A percentile compares a stretch with the other conserved stretches of the same genome.
These are phyloP conservation scores for Coprinellus micaceus DNA, from an alignment of 768 basidiomycete species.

Conservation along the genomic window DNA sequence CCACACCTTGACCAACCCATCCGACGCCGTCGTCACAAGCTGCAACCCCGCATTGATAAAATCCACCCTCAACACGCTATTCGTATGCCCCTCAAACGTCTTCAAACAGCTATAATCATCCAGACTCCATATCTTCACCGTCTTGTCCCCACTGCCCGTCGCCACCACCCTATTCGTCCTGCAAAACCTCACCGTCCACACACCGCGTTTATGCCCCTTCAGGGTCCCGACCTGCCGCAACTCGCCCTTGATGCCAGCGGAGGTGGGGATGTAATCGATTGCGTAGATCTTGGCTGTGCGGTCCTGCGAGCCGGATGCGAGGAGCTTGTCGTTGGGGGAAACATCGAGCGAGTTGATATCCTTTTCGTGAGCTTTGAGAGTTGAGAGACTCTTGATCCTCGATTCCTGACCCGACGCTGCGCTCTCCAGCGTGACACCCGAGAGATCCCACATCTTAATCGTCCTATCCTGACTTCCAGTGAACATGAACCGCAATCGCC, in stretches of 20 bases:
- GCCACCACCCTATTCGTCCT: slow-evolving; percentile 79
- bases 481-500: slow-evolving; percentile 68
- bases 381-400: slow-evolving; percentile 74
- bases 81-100: slow-evolving; percentile 98
- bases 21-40: slow-evolving; percentile 85
- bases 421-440: slow-evolving; percentile 36
- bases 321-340: slow-evolving; percentile 79
- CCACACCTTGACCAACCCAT: slow-evolving; percentile 96
- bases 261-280: slow-evolving; percentile 52
- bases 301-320: slow-evolving; percentile 95
- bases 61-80: slow-evolving; percentile 91
- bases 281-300: slow-evolving; percentile 88
- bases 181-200: slow-evolving; percentile 92
- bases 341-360: slow-evolving; percentile 97
- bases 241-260: slow-evolving; percentile 52
- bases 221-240: slow-evolving; percentile 79
- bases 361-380: slow-evolving; percentile 93
- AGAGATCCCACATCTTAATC: slow-evolving; percentile 98
- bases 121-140: slow-evolving; percentile 89
- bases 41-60: slow-evolving; percentile 83
- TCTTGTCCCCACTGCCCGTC: slow-evolving; percentile 93
- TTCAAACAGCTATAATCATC: slow-evolving; percentile 91
- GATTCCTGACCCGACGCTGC: slow-evolving; percentile 22
- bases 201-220: slow-evolving; percentile 94
- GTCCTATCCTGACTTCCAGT: slow-evolving; percentile 97